A percentile compares a stretch with the other conserved stretches of the same genome.
Evolutionary conservation across 192 early-diverging fungal species (phyloP).

Genomic region (Geranomyces michiganensis): DNA sequence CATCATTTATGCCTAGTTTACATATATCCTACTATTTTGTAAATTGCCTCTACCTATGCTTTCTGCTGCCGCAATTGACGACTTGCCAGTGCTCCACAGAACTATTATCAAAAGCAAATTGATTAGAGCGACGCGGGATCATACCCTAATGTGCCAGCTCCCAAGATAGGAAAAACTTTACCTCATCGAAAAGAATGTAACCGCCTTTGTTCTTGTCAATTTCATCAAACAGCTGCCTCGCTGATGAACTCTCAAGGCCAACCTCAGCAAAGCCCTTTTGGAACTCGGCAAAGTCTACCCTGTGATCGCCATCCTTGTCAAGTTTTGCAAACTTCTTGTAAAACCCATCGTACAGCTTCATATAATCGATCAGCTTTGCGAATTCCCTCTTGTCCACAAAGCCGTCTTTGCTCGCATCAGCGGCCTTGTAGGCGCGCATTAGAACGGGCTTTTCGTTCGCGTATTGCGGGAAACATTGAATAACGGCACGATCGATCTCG

Average conservation of each 20-base stretch:
- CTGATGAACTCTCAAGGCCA: neutral
- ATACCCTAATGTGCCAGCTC: neutral
- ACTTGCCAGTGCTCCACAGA: neutral
- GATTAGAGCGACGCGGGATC: neutral
- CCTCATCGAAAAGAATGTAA: slow-evolving; percentile 40
- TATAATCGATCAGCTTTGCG: slow-evolving; percentile 19
- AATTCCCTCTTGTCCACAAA: slow-evolving; percentile 40
- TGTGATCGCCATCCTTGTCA: slow-evolving; percentile 37
- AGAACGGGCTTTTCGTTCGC: slow-evolving; percentile 40
- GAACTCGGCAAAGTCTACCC: slow-evolving; percentile 38
- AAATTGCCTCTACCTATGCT: neutral
- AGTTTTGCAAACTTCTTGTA: slow-evolving; percentile 34
- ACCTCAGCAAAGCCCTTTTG: slow-evolving; percentile 16
- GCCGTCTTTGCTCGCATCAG: slow-evolving; percentile 38
- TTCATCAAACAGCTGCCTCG: slow-evolving; percentile 22
- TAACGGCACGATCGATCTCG: slow-evolving; percentile 38
- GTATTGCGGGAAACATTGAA: slow-evolving; percentile 22
- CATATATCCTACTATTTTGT: too few species aligned
- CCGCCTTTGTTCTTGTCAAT: slow-evolving; percentile 43
- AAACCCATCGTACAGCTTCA: slow-evolving; percentile 31
- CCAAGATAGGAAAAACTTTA: neutral
- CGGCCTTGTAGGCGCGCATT: slow-evolving; percentile 45
- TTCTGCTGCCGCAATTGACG: neutral
- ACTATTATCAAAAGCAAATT: neutral
- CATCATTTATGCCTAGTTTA: too few species aligned